Base-by-base conservation (phyloP, 2,329 filamentous ascomycete genomes). In the Penicillium olsonii region DNA sequence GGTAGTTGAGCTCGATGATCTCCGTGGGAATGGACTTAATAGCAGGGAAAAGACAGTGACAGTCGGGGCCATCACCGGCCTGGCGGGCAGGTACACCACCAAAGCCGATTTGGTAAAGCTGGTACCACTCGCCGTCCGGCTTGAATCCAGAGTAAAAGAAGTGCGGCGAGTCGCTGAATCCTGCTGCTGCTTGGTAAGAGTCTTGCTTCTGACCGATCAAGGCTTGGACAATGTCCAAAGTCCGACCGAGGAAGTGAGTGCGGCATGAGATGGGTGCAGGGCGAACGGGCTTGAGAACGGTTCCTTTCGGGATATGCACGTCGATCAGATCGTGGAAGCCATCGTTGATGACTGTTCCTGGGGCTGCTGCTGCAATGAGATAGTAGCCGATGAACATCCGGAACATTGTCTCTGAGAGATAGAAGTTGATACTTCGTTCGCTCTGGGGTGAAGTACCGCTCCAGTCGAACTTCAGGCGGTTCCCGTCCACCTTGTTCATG, bases 101-200 rank as follows among this genome's bases (percentile, higher is more conserved):
- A 31, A 79, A 79, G 0, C 75, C 75, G 45, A 79, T 79, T 49
- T 78, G 76, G 53, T 77, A 79, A 0, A 79, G 66, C 48, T 78
- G 71, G 53, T 72, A 79, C 67, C 74, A 78, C 43, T 77, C 74
- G 4, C 76, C 76, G 10, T 71, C 61, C 1, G 75, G 72, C 53
- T 75, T 76, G 62, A 75, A 79, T 22, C 75, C 76, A 1, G 74
- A 76, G 59, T 78, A 78, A 62, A 78, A 78, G 48, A 79, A 73
- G 57, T 79, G 74, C 0, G 77, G 76, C 0, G 74, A 77, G 57
- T 79, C 76, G 12, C 74, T 77, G 59, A 79, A 79, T 1, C 77
- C 77, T 3, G 76, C 76, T 4, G 76, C 76, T 5, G 75, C 75
- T 11, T 73, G 71, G 57, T 77, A 78, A 0, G 69, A 68, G 5